phyloP scores from a whole-genome alignment of 192 early-diverging fungal genomes.

The Spizellomyces punctatus region DNA sequence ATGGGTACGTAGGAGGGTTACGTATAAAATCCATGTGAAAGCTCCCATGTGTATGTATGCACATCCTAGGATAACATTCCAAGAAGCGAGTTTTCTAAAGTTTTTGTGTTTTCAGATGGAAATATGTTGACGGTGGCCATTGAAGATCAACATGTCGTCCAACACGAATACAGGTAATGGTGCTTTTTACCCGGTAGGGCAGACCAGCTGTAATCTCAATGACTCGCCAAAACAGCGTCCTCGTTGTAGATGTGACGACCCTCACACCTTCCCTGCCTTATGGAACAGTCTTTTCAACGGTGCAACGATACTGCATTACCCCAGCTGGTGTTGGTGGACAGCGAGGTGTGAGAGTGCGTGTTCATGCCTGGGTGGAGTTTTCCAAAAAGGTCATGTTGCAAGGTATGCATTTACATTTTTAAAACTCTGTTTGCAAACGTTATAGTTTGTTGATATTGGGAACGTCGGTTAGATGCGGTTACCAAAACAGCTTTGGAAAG shows the following conservation, averaged over 20 bases:
- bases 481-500: conserved; percentile 10
- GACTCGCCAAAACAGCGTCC: not conserved
- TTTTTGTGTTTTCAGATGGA: conserved; percentile 9
- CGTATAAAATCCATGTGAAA: conserved; percentile 10
- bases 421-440: not conserved
- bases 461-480: conserved; percentile 1
- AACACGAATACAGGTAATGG: conserved; percentile 22
- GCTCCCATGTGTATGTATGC: conserved; percentile 8
- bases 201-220: too few species aligned
- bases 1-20: conserved; percentile 18
- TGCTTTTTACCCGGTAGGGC: too few species aligned
- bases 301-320: conserved; percentile 27
- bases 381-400: conserved; percentile 9
- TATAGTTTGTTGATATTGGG: not conserved
- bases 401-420: not conserved
- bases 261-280: conserved; percentile 7
- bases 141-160: conserved; percentile 20
- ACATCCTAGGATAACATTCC: not conserved
- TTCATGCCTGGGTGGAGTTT: conserved; percentile 26
- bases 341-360: conserved; percentile 4
- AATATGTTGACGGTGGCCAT: not conserved
- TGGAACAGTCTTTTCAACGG: conserved; percentile 8
- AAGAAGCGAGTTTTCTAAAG: not conserved
- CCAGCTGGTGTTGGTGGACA: conserved; percentile 19
- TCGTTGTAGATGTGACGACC: conserved; percentile 14